Percentiles rank a stretch among this genome's conserved stretches.
Evolutionary conservation across 2,329 filamentous ascomycete species (phyloP).

Genomic region (Trichoderma semiorbis): DNA sequence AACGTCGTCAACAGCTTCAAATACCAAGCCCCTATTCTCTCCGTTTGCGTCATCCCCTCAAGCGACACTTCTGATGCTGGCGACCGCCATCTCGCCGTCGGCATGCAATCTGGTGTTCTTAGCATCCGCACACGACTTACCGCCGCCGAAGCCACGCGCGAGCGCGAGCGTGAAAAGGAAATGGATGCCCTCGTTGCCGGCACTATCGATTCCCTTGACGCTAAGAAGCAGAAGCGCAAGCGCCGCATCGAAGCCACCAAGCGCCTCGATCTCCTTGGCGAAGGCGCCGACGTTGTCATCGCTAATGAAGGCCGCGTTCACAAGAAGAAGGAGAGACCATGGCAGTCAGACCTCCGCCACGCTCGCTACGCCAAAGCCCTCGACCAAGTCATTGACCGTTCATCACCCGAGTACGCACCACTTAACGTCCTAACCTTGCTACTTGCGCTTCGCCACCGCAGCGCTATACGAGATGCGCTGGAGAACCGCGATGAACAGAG

Average conservation of each 20-base stretch:
- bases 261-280: constrained; percentile 75
- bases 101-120: constrained; percentile 90
- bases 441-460: constrained; percentile 81
- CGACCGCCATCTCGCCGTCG: constrained; percentile 91
- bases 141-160: constrained; percentile 72
- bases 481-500: constrained; percentile 75
- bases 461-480: constrained; percentile 76
- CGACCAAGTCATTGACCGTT: constrained; percentile 67
- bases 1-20: constrained; percentile 94
- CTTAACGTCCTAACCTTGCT: constrained; percentile 71
- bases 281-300: constrained; percentile 84
- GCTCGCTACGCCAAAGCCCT: constrained; percentile 74
- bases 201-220: constrained; percentile 73
- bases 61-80: constrained; percentile 48
- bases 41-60: constrained; percentile 65
- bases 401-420: constrained; percentile 51
- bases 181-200: constrained; percentile 80
- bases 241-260: constrained; percentile 43
- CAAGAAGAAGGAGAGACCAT: constrained; percentile 62
- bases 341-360: constrained; percentile 79
- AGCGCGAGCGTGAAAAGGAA: constrained; percentile 74
- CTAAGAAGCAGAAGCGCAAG: constrained; percentile 67
- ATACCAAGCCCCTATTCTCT: constrained; percentile 87
- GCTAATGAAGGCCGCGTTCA: constrained; percentile 59
- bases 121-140: constrained; percentile 86